Evolutionary conservation across 768 basidiomycete genomes (phyloP).

Genomic region (Hericium alpestre): DNA sequence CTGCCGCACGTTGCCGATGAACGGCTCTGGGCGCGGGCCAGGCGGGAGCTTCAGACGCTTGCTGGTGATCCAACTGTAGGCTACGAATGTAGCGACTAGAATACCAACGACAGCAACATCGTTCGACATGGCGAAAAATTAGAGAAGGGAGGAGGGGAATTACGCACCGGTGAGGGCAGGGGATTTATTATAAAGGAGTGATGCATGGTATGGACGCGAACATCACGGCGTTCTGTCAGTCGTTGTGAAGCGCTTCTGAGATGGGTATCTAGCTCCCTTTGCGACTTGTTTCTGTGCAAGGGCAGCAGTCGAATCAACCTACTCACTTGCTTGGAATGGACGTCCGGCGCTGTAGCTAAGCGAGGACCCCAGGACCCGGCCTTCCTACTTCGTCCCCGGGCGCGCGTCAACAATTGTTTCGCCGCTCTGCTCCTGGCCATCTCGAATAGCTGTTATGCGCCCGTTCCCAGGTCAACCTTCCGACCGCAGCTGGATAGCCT

Average conservation of each 20-base stretch:
- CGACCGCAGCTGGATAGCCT: too few relatives aligned
- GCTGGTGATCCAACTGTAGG: slow-evolving; percentile 11
- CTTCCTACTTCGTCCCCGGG: neutral
- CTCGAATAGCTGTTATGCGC: too few relatives aligned
- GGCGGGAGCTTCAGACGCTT: slow-evolving; percentile 16
- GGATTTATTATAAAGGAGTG: neutral
- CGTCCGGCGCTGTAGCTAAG: neutral
- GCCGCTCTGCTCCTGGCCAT: too few relatives aligned
- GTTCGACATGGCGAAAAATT: neutral
- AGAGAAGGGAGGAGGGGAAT: neutral
- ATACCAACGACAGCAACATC: neutral
- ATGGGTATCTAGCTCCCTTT: neutral
- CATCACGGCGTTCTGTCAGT: neutral
- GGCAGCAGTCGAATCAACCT: neutral
- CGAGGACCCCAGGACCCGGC: neutral
- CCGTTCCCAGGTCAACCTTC: too few relatives aligned
- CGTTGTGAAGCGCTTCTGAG: neutral
- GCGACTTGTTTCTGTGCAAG: neutral
- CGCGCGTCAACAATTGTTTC: too few relatives aligned
- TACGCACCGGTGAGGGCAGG: neutral
- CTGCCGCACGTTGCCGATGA: slow-evolving; percentile 23
- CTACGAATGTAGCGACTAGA: neutral
- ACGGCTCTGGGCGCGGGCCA: slow-evolving; percentile 19
- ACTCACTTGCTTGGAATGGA: neutral
- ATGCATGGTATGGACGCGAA: neutral